Percentiles rank a stretch among this genome's conserved stretches.
These are phyloP conservation scores for Mycena rebaudengoi DNA, from an alignment of 768 basidiomycete genomes.

Conservation along the genomic window DNA sequence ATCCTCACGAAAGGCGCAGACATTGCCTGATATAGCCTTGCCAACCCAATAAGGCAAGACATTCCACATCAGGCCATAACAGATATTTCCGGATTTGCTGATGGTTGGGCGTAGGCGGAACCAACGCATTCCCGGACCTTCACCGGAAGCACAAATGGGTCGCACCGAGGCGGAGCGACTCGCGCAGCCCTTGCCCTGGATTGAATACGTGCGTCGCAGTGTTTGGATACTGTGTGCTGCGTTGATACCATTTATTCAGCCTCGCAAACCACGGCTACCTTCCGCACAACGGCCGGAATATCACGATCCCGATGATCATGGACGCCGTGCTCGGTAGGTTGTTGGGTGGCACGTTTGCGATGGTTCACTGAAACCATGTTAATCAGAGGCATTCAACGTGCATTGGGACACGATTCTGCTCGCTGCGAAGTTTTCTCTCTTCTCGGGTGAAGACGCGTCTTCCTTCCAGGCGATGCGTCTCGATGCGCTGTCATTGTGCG, in stretches of 20 bases:
- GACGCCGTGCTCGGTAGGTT: not conserved
- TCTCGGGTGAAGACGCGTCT: not conserved
- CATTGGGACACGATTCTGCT: not conserved
- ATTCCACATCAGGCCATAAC: too few relatives aligned
- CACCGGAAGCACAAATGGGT: not conserved
- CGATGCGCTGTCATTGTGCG: constrained; percentile 13
- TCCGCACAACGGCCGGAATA: not conserved
- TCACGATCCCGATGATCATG: not conserved
- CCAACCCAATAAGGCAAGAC: too few relatives aligned
- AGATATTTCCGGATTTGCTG: too few relatives aligned
- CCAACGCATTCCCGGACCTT: too few relatives aligned
- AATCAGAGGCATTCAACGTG: not conserved
- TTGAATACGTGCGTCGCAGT: not conserved
- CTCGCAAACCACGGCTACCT: not conserved
- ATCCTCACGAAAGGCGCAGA: too few relatives aligned
- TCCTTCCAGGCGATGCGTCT: not conserved
- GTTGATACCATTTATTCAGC: not conserved
- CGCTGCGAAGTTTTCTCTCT: not conserved
- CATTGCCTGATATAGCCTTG: too few relatives aligned
- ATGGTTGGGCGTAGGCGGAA: too few relatives aligned
- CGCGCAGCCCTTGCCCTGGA: not conserved
- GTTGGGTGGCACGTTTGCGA: too few relatives aligned
- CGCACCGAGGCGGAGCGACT: not conserved
- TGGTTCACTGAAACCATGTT: too few relatives aligned
- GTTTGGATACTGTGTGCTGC: not conserved